Conservation (phyloP, 352 stramenopile genomes). For the Saprolegnia parasitica region DNA sequence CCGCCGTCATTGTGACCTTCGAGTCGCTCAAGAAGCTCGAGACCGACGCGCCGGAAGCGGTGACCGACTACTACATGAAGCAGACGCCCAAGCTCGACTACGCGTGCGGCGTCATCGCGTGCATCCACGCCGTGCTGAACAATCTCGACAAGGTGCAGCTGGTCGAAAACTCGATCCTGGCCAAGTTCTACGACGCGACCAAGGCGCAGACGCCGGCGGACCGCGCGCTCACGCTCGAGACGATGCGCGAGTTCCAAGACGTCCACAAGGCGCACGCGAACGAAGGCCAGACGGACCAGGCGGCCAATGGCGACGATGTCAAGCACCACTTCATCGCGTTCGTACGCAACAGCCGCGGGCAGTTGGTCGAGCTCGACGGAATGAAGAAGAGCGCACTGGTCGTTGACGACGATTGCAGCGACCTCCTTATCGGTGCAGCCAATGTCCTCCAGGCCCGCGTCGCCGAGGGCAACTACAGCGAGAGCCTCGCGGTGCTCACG, state of each 20-base stretch:
- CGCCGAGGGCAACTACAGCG: conserved; percentile 22
- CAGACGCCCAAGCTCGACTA: conserved; percentile 27
- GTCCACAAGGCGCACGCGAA: conserved; percentile 22
- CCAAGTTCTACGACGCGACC: conserved; percentile 15
- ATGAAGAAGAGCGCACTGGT: conserved; percentile 23
- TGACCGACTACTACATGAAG: conserved; percentile 24
- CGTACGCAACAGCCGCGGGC: conserved; percentile 14
- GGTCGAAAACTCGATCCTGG: conserved; percentile 22
- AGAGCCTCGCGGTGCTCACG: conserved; percentile 27
- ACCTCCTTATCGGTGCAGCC: conserved; percentile 17
- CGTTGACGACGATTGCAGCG: conserved; percentile 9
- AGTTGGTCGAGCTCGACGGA: conserved; percentile 26
- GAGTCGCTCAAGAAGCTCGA: conserved; percentile 18
- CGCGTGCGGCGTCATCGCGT: conserved; percentile 28
- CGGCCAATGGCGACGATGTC: conserved; percentile 19
- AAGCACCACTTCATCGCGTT: conserved; percentile 29
- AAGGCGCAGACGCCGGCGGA: conserved; percentile 11
- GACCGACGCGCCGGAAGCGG: not conserved
- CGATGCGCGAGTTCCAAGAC: conserved; percentile 27
- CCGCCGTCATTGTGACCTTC: conserved; percentile 27
- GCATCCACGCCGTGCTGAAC: conserved; percentile 28
- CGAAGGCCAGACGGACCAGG: conserved; percentile 8
- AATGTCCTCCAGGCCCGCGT: conserved; percentile 13
- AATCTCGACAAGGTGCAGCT: conserved; percentile 10
- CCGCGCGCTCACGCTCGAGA: conserved; percentile 22